These are phyloP conservation scores for Crithidia expoeki DNA, from an alignment of 208 protist species.

Conservation along the genomic window DNA sequence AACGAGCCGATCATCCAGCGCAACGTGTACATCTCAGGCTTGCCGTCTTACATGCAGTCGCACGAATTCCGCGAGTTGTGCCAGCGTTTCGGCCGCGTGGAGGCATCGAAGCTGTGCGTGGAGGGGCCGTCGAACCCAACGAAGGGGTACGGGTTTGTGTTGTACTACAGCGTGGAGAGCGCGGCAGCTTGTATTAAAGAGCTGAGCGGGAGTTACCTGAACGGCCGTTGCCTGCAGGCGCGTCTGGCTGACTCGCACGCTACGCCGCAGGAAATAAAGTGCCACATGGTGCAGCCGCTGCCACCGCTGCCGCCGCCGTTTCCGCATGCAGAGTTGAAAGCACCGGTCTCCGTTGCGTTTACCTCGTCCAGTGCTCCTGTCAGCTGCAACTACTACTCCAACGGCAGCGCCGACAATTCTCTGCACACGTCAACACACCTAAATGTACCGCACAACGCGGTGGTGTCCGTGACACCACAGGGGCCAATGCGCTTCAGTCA, in stretches of 20 bases:
- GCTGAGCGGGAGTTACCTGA: conserved; percentile 41
- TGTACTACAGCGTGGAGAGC: conserved; percentile 58
- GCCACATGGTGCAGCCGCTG: conserved; percentile 8
- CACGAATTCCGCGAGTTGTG: conserved; percentile 70
- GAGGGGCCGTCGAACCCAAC: conserved; percentile 42
- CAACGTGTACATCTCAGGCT: conserved; percentile 81
- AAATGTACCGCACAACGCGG: no score
- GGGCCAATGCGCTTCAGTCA: no score
- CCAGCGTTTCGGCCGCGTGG: conserved; percentile 61
- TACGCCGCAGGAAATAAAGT: conserved; percentile 38
- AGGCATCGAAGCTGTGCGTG: conserved; percentile 67
- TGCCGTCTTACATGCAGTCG: conserved; percentile 49
- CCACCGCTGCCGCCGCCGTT: conserved; percentile 1
- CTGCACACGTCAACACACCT: no score
- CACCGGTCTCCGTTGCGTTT: not conserved
- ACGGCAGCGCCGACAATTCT: no score
- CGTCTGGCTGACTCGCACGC: conserved; percentile 55
- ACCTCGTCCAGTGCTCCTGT: not conserved
- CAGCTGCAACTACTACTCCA: no score
- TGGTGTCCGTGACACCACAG: no score
- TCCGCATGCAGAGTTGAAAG: not conserved
- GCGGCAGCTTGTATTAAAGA: conserved; percentile 54
- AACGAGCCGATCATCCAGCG: conserved; percentile 26
- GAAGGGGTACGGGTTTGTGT: conserved; percentile 73
- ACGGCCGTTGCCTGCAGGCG: conserved; percentile 48